Percentiles rank a stretch among this genome's conserved stretches.
Conservation (phyloP, 176 grass and related monocot species). For the Triticum aestivum region IWGSC_CS_RefSeq_v2.1 NC_057800.1:158744965-158745464, state of each 20-base stretch:
- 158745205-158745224: not conserved
- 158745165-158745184: conserved; percentile 59
- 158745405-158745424: conserved; percentile 68
- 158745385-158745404: conserved; percentile 35
- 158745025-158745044: conserved; percentile 40
- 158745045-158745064: conserved; percentile 43
- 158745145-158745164: conserved; percentile 60
- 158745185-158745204: conserved; percentile 25
- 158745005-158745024: conserved; percentile 30
- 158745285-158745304: conserved; percentile 34
- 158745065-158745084: conserved; percentile 39
- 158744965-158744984: conserved; percentile 11
- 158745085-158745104: conserved; percentile 39
- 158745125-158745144: conserved; percentile 49
- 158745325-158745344: conserved; percentile 34
- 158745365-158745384: not conserved
- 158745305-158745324: conserved; percentile 29
- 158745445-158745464: conserved; percentile 38
- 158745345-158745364: conserved; percentile 15
- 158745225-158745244: not conserved
- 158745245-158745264: conserved; percentile 20
- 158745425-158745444: conserved; percentile 47
- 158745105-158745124: conserved; percentile 26
- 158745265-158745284: conserved; percentile 44
- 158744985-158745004: conserved; percentile 13